These are phyloP conservation scores for Waltiozyma sp. DNA, from an alignment of 1,139 yeast species.

Conservation along the genomic window DNA sequence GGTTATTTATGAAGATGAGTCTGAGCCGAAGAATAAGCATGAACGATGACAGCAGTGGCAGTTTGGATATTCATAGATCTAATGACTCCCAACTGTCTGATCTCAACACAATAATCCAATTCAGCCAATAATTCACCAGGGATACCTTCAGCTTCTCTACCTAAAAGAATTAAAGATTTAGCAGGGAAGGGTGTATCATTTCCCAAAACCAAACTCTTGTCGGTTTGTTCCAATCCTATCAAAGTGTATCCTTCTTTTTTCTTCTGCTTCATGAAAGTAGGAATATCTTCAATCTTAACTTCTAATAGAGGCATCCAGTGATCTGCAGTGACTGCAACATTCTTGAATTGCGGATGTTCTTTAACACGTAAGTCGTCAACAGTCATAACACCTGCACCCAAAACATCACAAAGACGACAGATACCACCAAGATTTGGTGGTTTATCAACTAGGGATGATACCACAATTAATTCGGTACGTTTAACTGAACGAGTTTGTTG, in stretches of 20 bases:
- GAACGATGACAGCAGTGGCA: slow-evolving; percentile 88
- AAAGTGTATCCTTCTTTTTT: slow-evolving; percentile 75
- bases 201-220: slow-evolving; percentile 63
- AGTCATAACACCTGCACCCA: slow-evolving; percentile 80
- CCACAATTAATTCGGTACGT: slow-evolving; percentile 71
- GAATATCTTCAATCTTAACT: slow-evolving; percentile 48
- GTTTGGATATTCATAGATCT: slow-evolving; percentile 96
- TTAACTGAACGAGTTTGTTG: slow-evolving; percentile 31
- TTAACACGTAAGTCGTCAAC: slow-evolving; percentile 58
- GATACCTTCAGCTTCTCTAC: slow-evolving; percentile 84
- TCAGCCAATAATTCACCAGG: slow-evolving; percentile 80
- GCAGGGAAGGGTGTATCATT: slow-evolving; percentile 59
- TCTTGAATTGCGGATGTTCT: slow-evolving; percentile 60
- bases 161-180: slow-evolving; percentile 68
- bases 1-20: background rate
- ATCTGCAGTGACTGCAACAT: slow-evolving; percentile 90
- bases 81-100: slow-evolving; percentile 84
- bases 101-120: slow-evolving; percentile 79
- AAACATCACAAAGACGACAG: slow-evolving; percentile 81
- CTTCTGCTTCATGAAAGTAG: slow-evolving; percentile 45
- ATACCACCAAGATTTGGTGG: slow-evolving; percentile 92
- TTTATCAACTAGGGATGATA: slow-evolving; percentile 82
- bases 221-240: slow-evolving; percentile 89
- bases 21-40: slow-evolving; percentile 53
- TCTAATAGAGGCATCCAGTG: slow-evolving; percentile 93